phyloP scores from a whole-genome alignment of 2,329 filamentous ascomycete species.

The Pseudocercospora crystallina region DNA sequence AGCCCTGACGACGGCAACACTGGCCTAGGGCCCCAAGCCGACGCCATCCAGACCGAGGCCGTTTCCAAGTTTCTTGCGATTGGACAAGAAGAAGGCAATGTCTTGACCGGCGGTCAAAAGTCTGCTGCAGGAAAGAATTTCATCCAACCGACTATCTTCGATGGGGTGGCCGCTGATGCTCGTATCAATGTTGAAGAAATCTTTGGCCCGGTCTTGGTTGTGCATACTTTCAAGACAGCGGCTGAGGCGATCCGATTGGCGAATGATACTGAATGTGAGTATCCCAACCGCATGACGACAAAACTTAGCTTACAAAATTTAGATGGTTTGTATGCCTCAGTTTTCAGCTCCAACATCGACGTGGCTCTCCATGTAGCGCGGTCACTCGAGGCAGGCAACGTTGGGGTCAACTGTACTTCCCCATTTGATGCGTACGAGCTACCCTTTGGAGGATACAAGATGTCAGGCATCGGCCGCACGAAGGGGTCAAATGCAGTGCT shows the following conservation, averaged over 20 bases:
- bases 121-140: constrained; percentile 33
- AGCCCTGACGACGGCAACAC: constrained; percentile 53
- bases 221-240: constrained; percentile 58
- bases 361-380: constrained; percentile 54
- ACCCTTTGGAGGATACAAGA: constrained; percentile 45
- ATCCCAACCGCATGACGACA: no score
- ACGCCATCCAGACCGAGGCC: constrained; percentile 11
- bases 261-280: constrained; percentile 54
- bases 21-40: constrained; percentile 1
- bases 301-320: no score
- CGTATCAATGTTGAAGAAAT: constrained; percentile 60
- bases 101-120: constrained; percentile 24
- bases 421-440: not conserved
- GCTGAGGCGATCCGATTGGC: constrained; percentile 55
- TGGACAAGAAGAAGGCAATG: constrained; percentile 21
- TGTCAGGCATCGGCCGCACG: no score
- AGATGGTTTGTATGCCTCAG: constrained; percentile 58
- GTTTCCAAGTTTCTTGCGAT: constrained; percentile 33
- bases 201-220: constrained; percentile 62
- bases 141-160: constrained; percentile 1
- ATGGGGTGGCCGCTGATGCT: constrained; percentile 20
- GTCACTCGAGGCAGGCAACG: constrained; percentile 64
- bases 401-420: constrained; percentile 59
- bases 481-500: no score
- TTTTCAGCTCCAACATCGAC: constrained; percentile 62